phyloP scores from a whole-genome alignment of 2,329 filamentous ascomycete species.

The Pseudophaeomoniella oleicola region DNA sequence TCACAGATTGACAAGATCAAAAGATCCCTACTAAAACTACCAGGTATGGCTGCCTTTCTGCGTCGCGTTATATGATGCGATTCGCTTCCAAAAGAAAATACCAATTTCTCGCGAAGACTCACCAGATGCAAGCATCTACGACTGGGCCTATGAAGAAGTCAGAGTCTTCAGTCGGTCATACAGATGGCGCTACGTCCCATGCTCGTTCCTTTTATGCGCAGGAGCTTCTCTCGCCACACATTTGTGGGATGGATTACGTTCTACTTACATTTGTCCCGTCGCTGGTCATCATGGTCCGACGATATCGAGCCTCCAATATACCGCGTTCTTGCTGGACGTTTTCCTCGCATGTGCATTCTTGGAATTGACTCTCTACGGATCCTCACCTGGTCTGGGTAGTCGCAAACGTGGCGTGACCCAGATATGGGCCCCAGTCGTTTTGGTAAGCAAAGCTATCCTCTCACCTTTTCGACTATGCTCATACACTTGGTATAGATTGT shows the following conservation, averaged over 20 bases:
- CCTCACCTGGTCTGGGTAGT: background rate
- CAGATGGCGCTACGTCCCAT: constrained; percentile 22
- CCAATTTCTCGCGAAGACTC: constrained; percentile 9
- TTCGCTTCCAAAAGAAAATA: constrained; percentile 17
- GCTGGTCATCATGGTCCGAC: constrained; percentile 17
- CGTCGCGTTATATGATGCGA: constrained; percentile 25
- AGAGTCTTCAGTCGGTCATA: constrained; percentile 16
- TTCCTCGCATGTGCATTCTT: constrained; percentile 20
- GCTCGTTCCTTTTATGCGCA: constrained; percentile 21
- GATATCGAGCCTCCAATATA: constrained; percentile 22
- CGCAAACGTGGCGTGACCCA: background rate
- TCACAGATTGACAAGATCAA: background rate
- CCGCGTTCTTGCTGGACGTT: constrained; percentile 26
- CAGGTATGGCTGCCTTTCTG: constrained; percentile 26
- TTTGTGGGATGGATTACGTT: constrained; percentile 21
- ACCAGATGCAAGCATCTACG: constrained; percentile 6
- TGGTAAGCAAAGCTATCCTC: background rate
- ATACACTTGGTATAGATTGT: constrained; percentile 14
- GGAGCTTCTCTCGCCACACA: constrained; percentile 22
- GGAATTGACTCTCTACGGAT: constrained; percentile 6
- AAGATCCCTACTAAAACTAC: constrained; percentile 7
- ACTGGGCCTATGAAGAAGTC: constrained; percentile 15
- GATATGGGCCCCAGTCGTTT: background rate
- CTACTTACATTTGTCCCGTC: constrained; percentile 35
- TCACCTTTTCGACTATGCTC: background rate